phyloP scores from a whole-genome alignment of 2,329 filamentous ascomycete genomes.

The Grosmannia serpens region DNA sequence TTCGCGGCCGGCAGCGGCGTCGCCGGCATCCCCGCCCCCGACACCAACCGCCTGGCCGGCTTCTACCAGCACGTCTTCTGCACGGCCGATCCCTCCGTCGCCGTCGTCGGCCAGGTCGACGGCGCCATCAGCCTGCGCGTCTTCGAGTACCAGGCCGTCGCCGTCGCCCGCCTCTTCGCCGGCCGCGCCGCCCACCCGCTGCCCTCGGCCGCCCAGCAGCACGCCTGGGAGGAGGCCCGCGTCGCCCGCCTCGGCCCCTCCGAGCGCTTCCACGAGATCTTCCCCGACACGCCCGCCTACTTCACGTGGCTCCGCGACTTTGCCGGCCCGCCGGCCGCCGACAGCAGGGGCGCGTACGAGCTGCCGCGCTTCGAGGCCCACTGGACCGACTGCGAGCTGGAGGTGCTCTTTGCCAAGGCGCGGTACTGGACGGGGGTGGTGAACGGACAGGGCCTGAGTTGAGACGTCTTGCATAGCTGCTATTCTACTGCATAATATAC shows the following conservation, averaged over 20 bases:
- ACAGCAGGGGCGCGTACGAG: background rate
- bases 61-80: conserved; percentile 49
- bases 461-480: too few relatives aligned
- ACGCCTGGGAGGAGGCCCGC: conserved; percentile 44
- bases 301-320: conserved; percentile 3
- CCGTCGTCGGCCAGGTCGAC: conserved; percentile 40
- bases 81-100: conserved; percentile 39
- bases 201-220: conserved; percentile 36
- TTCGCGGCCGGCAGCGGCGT: conserved; percentile 23
- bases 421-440: background rate
- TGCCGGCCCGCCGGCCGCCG: background rate
- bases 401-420: conserved; percentile 4
- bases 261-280: conserved; percentile 4
- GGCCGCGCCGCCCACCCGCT: conserved; percentile 32
- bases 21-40: conserved; percentile 23
- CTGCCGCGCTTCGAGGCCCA: conserved; percentile 1
- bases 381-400: conserved; percentile 3
- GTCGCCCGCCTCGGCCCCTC: conserved; percentile 21
- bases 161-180: conserved; percentile 45
- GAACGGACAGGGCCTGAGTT: too few relatives aligned
- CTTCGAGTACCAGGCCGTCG: conserved; percentile 57
- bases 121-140: conserved; percentile 54
- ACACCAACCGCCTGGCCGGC: conserved; percentile 35
- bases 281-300: conserved; percentile 4
- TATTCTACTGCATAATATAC: too few relatives aligned